Base-by-base conservation (phyloP, 371 early-diverging fungal species). In the Mucor lusitanicus region DNA sequence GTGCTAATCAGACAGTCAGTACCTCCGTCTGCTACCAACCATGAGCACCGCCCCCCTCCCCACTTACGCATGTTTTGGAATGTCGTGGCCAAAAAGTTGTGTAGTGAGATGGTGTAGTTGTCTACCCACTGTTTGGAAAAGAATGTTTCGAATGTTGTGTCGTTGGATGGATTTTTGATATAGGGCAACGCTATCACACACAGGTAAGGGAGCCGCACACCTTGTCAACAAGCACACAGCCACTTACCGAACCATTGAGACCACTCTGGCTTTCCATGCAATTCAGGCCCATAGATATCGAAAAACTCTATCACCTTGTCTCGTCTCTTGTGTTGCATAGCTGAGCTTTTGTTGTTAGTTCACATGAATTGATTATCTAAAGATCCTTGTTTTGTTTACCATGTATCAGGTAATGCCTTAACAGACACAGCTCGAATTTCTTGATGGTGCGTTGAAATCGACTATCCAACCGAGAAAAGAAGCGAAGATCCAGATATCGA, bases 111-210 rank as follows among this genome's bases (percentile, higher is more conserved):
- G 9, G 83, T 87, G 37, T 88, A 90, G 21, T 84, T 87, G 53
- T 88, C 90, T 6, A 86, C 76, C 90, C 90, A 90, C 53, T 87
- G 84, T 65, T 86, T 87, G 6, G 90, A 79, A 66, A 90, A 90
- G 64, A 83, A 90, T 0, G 83, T 74, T 74, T 87, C 88, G 71
- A 87, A 90, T 33, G 82, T 80, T 32, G 90, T 83, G 61, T 87
- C 88, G 13, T 81, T 73, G n/a, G 82, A 81, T 6, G 90, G 90
- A 53, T 85, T 85, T 67, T 83, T 87, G 12, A 88, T 81, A 68
- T 87, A 90, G 12, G 90, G 88, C 25, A 89, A 70, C 0, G 87
- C 88, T 89, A 72, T 15, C n/a, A n/a, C 2, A 13, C 27, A 25
- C 8, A 57, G 3, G 27, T 12, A 11, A 33, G 6, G 11, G 5